Evolutionary conservation across 768 basidiomycete species (phyloP).

Genomic region (Hortiboletus flavorubellus): DNA sequence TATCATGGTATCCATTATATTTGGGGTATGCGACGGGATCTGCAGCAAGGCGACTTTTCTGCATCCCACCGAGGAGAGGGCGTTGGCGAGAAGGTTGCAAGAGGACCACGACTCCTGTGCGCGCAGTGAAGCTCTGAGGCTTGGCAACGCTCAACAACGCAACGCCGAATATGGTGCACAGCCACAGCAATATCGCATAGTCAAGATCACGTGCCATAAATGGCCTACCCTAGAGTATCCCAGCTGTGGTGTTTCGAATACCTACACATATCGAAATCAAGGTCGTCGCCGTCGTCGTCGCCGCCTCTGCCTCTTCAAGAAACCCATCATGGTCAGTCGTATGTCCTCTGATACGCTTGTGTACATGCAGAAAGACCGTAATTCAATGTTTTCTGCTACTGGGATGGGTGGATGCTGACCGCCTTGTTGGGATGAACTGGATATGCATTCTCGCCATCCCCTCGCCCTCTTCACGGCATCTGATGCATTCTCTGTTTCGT

Average conservation of each 20-base stretch:
- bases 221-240: conserved; percentile 25
- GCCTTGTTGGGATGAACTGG: conserved; percentile 17
- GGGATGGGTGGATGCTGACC: conserved; percentile 28
- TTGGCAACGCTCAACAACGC: neutral
- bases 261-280: conserved; percentile 17
- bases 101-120: neutral
- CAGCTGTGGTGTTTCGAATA: neutral
- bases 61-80: conserved; percentile 19
- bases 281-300: conserved; percentile 18
- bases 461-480: neutral
- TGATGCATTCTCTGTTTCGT: conserved; percentile 22
- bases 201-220: conserved; percentile 21
- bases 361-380: neutral
- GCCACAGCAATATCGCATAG: neutral
- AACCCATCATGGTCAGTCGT: conserved; percentile 32
- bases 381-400: neutral
- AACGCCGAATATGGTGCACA: conserved; percentile 1
- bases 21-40: conserved; percentile 16
- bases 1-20: conserved; percentile 16
- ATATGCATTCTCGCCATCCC: conserved; percentile 1
- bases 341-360: neutral
- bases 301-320: conserved; percentile 26
- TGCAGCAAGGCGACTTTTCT: conserved; percentile 9
- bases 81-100: neutral
- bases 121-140: neutral